Evolutionary conservation across 1,284 basidiomycete species (phyloP).

Genomic region (Rhodotorula sp.): DNA sequence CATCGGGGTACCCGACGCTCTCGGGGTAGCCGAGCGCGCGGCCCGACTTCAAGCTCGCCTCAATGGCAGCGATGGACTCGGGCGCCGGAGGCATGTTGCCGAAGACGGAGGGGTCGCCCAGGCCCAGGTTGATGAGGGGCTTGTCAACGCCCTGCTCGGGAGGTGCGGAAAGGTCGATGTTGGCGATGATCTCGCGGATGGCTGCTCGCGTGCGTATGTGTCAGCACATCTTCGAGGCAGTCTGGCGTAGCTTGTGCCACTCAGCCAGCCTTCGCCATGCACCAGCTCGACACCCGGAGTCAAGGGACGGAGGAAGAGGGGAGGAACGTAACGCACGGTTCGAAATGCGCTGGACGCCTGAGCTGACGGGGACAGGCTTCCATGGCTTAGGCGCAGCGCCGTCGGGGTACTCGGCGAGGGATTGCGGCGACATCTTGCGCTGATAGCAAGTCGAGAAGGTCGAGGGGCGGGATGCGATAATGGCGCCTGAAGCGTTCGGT

Average conservation of each 20-base stretch:
- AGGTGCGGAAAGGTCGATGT: slow-evolving; percentile 32
- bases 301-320: too few species aligned
- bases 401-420: neutral
- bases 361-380: slow-evolving; percentile 8
- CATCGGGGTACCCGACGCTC: slow-evolving; percentile 47
- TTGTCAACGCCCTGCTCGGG: slow-evolving; percentile 38
- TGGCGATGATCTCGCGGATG: slow-evolving; percentile 36
- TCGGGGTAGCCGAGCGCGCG: slow-evolving; percentile 50
- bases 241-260: neutral
- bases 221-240: too few species aligned
- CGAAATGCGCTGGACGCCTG: slow-evolving; percentile 11
- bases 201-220: slow-evolving; percentile 3
- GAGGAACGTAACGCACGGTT: slow-evolving; percentile 4
- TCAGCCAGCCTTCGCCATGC: too few species aligned
- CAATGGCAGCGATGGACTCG: slow-evolving; percentile 47
- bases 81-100: slow-evolving; percentile 50
- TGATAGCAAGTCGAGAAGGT: neutral
- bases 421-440: slow-evolving; percentile 4
- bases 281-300: neutral
- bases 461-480: too few species aligned
- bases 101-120: slow-evolving; percentile 52
- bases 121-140: slow-evolving; percentile 52
- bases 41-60: slow-evolving; percentile 43
- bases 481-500: too few species aligned
- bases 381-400: slow-evolving; percentile 9